A percentile compares a stretch with the other conserved stretches of the same genome.
These are phyloP conservation scores for Bimuria novae-zelandiae DNA, from an alignment of 2,329 filamentous ascomycete species.

Conservation along the genomic window DNA sequence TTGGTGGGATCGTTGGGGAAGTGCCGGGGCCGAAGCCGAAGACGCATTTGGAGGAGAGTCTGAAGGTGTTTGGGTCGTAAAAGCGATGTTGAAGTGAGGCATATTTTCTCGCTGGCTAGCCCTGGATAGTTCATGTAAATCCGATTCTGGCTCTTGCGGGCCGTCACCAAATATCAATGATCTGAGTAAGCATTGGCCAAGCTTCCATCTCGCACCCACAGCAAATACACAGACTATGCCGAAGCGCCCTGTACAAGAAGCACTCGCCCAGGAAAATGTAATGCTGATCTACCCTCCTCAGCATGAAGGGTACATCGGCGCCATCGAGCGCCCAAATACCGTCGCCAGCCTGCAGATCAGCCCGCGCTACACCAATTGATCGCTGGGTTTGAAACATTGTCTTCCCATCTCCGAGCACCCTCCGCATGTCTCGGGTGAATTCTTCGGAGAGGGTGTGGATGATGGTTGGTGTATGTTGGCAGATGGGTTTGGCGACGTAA, in stretches of 20 bases:
- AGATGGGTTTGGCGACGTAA: constrained; percentile 3
- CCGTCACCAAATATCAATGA: constrained; percentile 20
- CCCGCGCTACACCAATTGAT: constrained; percentile 4
- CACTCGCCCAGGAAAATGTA: constrained; percentile 19
- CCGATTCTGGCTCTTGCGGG: not conserved
- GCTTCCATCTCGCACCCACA: constrained; percentile 10
- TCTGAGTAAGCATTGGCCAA: constrained; percentile 14
- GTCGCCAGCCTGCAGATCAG: not conserved
- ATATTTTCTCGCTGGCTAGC: too few species aligned
- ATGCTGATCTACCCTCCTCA: constrained; percentile 11
- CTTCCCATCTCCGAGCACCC: constrained; percentile 1
- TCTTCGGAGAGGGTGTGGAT: not conserved
- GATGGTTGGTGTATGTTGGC: constrained; percentile 6
- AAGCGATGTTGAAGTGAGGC: not conserved
- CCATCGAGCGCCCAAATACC: constrained; percentile 17
- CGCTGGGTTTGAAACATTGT: constrained; percentile 3
- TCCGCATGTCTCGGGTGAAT: constrained; percentile 3
- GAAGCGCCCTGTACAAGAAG: constrained; percentile 14
- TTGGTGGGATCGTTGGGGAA: constrained; percentile 39
- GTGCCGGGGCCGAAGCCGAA: constrained; percentile 31
- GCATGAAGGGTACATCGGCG: constrained; percentile 9
- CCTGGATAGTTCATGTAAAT: too few species aligned
- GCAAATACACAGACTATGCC: constrained; percentile 9
- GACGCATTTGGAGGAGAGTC: constrained; percentile 31
- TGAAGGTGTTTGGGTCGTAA: constrained; percentile 32